These are phyloP conservation scores for Eugenia klotzschiana DNA, from an alignment of 441 rosid species.

Conservation along the genomic window DNA sequence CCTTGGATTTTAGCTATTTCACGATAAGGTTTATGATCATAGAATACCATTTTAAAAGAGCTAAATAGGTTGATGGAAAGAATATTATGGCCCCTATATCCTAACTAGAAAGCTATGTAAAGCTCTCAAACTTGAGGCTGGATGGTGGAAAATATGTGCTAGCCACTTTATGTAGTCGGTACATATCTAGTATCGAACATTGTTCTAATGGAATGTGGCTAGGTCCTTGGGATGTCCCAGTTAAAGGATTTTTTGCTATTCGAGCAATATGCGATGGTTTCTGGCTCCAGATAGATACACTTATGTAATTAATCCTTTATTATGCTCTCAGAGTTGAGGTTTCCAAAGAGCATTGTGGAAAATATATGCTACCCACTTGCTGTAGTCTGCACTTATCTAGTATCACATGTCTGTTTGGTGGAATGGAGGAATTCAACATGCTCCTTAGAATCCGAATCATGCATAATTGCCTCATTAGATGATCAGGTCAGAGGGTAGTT, in stretches of 20 bases:
- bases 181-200: not conserved
- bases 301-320: not conserved
- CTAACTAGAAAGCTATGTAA: not conserved
- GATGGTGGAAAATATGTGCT: not conserved
- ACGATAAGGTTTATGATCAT: not conserved
- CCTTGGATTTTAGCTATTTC: not conserved
- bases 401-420: not conserved
- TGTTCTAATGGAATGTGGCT: not conserved
- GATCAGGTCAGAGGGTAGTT: not conserved
- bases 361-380: not conserved
- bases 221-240: not conserved
- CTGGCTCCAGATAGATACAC: not conserved
- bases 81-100: not conserved
- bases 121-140: not conserved
- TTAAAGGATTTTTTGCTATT: not conserved
- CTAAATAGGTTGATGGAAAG: not conserved
- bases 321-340: not conserved
- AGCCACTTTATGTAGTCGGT: not conserved
- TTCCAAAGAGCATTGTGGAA: not conserved
- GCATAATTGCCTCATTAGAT: not conserved
- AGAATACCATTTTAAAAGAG: not conserved
- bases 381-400: not conserved
- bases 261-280: not conserved
- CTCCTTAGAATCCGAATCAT: not conserved
- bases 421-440: not conserved